Conservation (phyloP, 345 rosid genomes). For the Brassica incana region DNA sequence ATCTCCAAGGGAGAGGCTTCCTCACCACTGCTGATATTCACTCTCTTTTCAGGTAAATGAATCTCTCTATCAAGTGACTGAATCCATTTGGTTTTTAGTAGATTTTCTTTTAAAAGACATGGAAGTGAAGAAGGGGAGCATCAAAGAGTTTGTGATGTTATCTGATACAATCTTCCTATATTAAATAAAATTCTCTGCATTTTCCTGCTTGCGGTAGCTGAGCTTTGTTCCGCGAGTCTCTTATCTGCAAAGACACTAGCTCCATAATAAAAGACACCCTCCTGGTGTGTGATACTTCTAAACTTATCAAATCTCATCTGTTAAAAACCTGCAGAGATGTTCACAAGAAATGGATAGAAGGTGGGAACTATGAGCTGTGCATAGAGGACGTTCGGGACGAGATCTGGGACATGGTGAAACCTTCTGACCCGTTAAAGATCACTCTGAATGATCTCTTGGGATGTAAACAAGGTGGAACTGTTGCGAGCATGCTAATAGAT, state of each 20-base stretch:
- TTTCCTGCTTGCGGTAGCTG: slow-evolving; percentile 75
- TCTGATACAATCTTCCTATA: slow-evolving; percentile 98
- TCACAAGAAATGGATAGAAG: slow-evolving; percentile 98
- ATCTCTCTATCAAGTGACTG: neutral
- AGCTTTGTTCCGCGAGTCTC: slow-evolving; percentile 75
- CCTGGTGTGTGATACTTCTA: slow-evolving; percentile 10
- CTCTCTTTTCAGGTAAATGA: slow-evolving; percentile 85
- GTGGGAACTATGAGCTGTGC: slow-evolving; percentile 95
- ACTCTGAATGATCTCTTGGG: slow-evolving; percentile 70
- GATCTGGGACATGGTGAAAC: slow-evolving; percentile 99
- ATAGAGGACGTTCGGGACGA: slow-evolving; percentile 97
- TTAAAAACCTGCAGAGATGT: slow-evolving; percentile 65
- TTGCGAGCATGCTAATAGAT: slow-evolving; percentile 96
- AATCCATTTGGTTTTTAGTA: slow-evolving; percentile 2
- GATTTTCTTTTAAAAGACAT: slow-evolving; percentile 6
- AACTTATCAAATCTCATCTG: slow-evolving; percentile 1
- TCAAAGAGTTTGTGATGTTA: slow-evolving; percentile 71
- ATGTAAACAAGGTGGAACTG: slow-evolving; percentile 97
- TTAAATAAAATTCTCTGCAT: slow-evolving; percentile 47
- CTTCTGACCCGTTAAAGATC: slow-evolving; percentile 72
- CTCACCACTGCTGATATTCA: slow-evolving; percentile 97
- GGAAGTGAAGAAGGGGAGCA: slow-evolving; percentile 99
- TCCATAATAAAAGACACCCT: neutral
- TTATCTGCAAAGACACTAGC: slow-evolving; percentile 53
- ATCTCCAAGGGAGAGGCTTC: slow-evolving; percentile 85